Evolutionary conservation across 306 rosid genomes (phyloP).

Genomic region (Arachis hypogaea): DNA sequence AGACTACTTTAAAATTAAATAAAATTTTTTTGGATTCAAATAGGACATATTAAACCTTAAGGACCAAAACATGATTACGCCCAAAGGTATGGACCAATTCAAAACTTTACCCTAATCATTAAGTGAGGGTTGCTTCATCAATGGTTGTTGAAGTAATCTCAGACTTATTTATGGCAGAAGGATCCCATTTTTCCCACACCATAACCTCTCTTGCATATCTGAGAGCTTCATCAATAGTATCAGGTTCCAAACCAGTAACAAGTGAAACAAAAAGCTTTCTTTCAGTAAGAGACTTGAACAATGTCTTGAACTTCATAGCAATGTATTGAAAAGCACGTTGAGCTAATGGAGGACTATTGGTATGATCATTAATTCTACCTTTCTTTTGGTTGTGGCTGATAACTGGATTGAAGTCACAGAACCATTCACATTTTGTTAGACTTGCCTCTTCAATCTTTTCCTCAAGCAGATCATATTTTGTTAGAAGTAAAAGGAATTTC

Average conservation of each 20-base stretch:
- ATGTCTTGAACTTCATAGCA: constrained; percentile 70
- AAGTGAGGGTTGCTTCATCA: constrained; percentile 52
- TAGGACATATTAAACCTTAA: too few species aligned
- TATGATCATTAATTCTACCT: constrained; percentile 30
- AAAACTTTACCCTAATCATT: not conserved
- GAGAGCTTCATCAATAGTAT: constrained; percentile 68
- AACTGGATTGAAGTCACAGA: constrained; percentile 63
- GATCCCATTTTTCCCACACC: constrained; percentile 52
- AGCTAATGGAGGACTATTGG: constrained; percentile 54
- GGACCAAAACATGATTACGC: too few species aligned
- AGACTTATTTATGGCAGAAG: constrained; percentile 29
- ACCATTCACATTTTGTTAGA: constrained; percentile 73
- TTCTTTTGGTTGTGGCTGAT: constrained; percentile 38
- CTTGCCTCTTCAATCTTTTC: constrained; percentile 59
- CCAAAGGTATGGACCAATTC: too few species aligned
- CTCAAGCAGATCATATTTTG: constrained; percentile 68
- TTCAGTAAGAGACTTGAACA: constrained; percentile 51
- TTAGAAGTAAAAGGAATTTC: constrained; percentile 65
- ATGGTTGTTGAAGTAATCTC: constrained; percentile 48
- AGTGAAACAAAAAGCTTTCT: constrained; percentile 68
- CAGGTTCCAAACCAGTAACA: constrained; percentile 62
- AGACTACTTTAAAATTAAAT: too few species aligned
- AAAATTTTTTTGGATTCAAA: too few species aligned
- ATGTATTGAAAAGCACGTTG: constrained; percentile 66
- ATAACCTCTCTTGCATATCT: constrained; percentile 72